Conservation (phyloP, 352 stramenopile species). For the Pythium utonaiense region DNA sequence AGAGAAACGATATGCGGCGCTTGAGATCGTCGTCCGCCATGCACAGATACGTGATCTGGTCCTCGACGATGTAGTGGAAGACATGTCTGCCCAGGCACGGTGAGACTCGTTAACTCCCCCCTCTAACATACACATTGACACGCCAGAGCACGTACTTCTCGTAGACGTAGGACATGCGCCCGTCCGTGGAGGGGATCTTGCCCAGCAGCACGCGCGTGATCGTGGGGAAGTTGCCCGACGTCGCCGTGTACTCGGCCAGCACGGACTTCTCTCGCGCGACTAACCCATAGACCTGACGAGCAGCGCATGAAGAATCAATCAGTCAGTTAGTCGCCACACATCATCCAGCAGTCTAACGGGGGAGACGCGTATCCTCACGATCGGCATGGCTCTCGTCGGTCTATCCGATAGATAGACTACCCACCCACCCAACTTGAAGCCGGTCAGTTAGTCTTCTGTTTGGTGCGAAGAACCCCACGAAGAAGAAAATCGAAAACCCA, state of each 20-base stretch:
- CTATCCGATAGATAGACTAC: not conserved
- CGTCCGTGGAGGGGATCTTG: constrained; percentile 93
- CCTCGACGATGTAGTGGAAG: constrained; percentile 96
- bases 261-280: constrained; percentile 97
- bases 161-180: constrained; percentile 98
- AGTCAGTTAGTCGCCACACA: not conserved
- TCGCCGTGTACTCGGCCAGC: constrained; percentile 95
- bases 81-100: constrained; percentile 62
- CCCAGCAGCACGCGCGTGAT: constrained; percentile 96
- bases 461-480: not conserved
- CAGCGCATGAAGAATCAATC: not conserved
- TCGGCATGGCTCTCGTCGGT: constrained; percentile 31
- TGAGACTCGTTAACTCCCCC: too few species aligned
- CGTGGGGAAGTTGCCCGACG: constrained; percentile 97
- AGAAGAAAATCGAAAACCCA: not conserved
- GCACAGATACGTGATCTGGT: constrained; percentile 96
- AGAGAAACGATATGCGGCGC: constrained; percentile 96
- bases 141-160: constrained; percentile 78
- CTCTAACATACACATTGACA: not conserved
- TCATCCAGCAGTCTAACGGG: not conserved
- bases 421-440: constrained; percentile 9
- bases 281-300: constrained; percentile 96
- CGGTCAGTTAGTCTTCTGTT: not conserved
- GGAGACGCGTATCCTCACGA: constrained; percentile 21
- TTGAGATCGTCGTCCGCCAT: constrained; percentile 96